phyloP scores from a whole-genome alignment of 179 eudicot genomes.

The Carnegiea gigantea region DNA sequence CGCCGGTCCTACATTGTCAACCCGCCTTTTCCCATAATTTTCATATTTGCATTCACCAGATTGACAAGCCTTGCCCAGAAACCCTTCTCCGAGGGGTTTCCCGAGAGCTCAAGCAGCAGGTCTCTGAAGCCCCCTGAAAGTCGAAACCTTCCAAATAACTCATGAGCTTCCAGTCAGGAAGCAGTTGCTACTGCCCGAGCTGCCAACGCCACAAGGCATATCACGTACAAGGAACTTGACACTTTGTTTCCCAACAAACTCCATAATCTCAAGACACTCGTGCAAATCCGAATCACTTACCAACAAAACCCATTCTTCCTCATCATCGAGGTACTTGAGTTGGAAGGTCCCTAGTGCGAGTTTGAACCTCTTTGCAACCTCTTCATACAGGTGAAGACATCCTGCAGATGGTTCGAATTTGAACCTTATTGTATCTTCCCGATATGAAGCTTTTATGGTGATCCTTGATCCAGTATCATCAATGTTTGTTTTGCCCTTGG shows the following conservation, averaged over 20 bases:
- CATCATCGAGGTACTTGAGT: constrained; percentile 87
- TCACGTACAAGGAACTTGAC: constrained; percentile 75
- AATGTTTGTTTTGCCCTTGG: constrained; percentile 22
- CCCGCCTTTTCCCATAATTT: background rate
- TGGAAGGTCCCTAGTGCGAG: constrained; percentile 62
- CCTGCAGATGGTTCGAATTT: constrained; percentile 64
- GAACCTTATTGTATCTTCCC: constrained; percentile 72
- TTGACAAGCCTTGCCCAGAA: background rate
- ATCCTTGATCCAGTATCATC: constrained; percentile 50
- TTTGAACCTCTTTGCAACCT: constrained; percentile 71
- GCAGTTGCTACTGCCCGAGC: constrained; percentile 67
- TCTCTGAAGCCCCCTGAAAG: background rate
- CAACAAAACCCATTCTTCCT: constrained; percentile 91
- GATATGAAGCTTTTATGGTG: constrained; percentile 67
- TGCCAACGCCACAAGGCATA: constrained; percentile 44
- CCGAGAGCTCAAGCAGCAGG: too few relatives aligned
- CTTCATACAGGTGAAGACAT: constrained; percentile 61
- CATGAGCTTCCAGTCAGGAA: constrained; percentile 42
- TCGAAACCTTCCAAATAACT: background rate
- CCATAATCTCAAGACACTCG: constrained; percentile 82
- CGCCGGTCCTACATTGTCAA: constrained; percentile 13
- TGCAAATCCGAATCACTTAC: constrained; percentile 73
- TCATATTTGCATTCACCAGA: constrained; percentile 10
- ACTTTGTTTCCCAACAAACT: constrained; percentile 53
- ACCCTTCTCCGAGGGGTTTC: background rate